Evolutionary conservation across 352 stramenopile species (phyloP).

Genomic region (Globisporangium takayamanum): DNA sequence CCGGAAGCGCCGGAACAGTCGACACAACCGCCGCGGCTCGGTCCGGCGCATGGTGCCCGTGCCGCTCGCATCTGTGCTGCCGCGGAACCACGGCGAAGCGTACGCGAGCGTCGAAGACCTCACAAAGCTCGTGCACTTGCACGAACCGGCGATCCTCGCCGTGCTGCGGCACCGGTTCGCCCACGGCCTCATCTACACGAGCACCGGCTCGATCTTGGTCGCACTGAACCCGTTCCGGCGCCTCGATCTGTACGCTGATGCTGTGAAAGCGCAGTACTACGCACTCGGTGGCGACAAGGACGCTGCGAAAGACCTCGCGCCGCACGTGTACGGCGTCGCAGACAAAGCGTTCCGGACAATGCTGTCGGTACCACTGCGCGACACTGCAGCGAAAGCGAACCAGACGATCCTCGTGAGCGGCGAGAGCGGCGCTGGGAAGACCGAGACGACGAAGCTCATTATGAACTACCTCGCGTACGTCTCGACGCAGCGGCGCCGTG

Average conservation of each 20-base stretch:
- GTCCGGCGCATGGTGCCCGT: constrained; percentile 30
- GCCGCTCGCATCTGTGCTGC: constrained; percentile 39
- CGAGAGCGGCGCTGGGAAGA: constrained; percentile 94
- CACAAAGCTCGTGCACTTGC: constrained; percentile 87
- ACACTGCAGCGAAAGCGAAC: constrained; percentile 35
- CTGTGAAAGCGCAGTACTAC: constrained; percentile 69
- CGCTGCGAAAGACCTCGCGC: constrained; percentile 48
- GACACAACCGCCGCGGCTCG: constrained; percentile 27
- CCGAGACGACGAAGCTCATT: constrained; percentile 96
- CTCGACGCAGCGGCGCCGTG: constrained; percentile 31
- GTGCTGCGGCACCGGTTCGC: constrained; percentile 78
- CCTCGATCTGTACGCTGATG: constrained; percentile 65
- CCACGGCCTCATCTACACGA: constrained; percentile 87
- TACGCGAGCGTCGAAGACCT: constrained; percentile 82
- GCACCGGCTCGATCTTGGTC: constrained; percentile 79
- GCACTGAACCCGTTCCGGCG: constrained; percentile 80
- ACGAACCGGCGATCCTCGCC: constrained; percentile 89
- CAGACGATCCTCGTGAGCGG: constrained; percentile 96
- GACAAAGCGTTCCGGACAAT: constrained; percentile 87
- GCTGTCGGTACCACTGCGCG: constrained; percentile 27
- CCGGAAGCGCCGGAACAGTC: constrained; percentile 40
- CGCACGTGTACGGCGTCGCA: constrained; percentile 83
- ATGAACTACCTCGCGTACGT: constrained; percentile 94
- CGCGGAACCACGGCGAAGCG: constrained; percentile 45
- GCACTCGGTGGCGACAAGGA: constrained; percentile 43